A percentile compares a stretch with the other conserved stretches of the same genome.
Conservation (phyloP, 306 rosid genomes). For the Quercus berberidifolia region DNA sequence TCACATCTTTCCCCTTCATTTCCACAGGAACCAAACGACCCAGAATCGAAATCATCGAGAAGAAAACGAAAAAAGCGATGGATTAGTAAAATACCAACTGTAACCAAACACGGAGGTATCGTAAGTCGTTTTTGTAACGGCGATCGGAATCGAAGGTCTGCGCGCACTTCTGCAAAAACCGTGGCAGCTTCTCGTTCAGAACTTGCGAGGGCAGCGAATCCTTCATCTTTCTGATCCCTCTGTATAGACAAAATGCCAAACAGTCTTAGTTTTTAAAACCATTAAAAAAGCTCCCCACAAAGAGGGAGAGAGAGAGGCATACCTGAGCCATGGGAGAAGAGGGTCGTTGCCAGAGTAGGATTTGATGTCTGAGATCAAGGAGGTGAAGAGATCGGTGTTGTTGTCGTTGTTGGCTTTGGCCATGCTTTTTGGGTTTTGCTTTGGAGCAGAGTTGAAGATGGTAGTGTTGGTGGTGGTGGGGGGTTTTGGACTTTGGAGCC, state of each 20-base stretch:
- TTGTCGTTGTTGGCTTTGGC: constrained; percentile 12
- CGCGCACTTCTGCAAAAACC: constrained; percentile 68
- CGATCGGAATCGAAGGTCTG: constrained; percentile 68
- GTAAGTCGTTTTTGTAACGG: constrained; percentile 77
- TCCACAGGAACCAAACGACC: constrained; percentile 21
- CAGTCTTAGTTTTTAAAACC: neutral
- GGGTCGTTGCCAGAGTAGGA: constrained; percentile 81
- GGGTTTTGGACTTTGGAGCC: neutral
- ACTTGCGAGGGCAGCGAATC: constrained; percentile 49
- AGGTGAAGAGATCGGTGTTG: constrained; percentile 50
- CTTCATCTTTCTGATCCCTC: constrained; percentile 77
- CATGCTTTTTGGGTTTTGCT: constrained; percentile 6
- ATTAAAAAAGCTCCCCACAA: neutral
- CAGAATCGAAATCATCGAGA: neutral
- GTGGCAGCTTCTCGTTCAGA: constrained; percentile 73
- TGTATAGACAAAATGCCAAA: constrained; percentile 23
- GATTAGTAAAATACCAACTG: constrained; percentile 58
- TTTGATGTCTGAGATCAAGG: constrained; percentile 60
- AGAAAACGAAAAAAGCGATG: neutral
- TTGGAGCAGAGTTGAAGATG: neutral
- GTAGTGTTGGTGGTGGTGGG: neutral
- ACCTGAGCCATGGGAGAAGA: constrained; percentile 97
- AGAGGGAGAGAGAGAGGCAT: neutral
- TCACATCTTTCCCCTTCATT: neutral
- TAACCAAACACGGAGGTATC: constrained; percentile 88